Base-by-base conservation (phyloP, 306 rosid species). In the Lathyrus aphaca region DNA sequence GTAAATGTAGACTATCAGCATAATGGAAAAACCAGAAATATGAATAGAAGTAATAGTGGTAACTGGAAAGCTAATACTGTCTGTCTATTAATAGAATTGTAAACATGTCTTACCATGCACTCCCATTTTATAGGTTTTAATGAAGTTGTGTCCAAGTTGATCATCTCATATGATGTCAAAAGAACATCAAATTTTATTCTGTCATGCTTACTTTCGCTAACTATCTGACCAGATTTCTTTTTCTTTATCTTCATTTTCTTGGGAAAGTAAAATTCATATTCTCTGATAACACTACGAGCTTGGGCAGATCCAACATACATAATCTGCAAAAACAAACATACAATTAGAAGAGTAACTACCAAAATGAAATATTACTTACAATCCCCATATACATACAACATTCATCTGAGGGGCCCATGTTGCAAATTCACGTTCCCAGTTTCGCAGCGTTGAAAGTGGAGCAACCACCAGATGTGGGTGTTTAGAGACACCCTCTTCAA, bases 401-500 rank as follows among this genome's bases (percentile, higher is more conserved):
- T 94, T 94, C 99, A 94, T 87, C 51, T 94, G 99, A 74, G 99
- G 99, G 51, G 99, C 99, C 99, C 99, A 94, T 51, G 92, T 86
- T 37, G 97, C 97, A 45, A 94, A 94, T 84, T 94, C 99, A 35
- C 99, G 96, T 78, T 94, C 96, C 99, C 99, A 94, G 69, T 94
- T 94, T 74, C 99, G 82, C 81, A 94, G 77, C 2, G 99, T 94
- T 71, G 99, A 94, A 53, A 94, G 87, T 77, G 99, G 99, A 76
- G 99, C 99, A 74, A 94, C 96, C 78, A 94, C 99, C 82, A 94
- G 83, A 91, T 94, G 96, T 64, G 97, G 99, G 89, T 94, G 96
- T 64, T 96, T 95, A 71, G 29, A 80, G 44, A 86, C 64, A 2
- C 78, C 79, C 85, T 94, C 97, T 77, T 72, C 84, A 74, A 67